These are phyloP conservation scores for Vinca minor DNA, from an alignment of 257 asterid species.

Conservation along the genomic window DNA sequence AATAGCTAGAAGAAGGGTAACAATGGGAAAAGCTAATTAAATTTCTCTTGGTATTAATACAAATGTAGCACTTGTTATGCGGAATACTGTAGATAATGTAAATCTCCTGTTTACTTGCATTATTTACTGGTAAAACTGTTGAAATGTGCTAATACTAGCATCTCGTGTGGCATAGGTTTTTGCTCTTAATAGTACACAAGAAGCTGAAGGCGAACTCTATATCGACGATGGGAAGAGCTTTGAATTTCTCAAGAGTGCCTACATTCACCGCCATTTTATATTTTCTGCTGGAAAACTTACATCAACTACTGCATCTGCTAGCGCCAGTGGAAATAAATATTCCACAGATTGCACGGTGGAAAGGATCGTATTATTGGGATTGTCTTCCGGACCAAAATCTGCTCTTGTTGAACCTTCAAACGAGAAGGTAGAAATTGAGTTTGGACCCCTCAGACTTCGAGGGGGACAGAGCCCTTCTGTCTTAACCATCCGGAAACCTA, in stretches of 20 bases:
- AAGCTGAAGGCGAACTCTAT: constrained; percentile 90
- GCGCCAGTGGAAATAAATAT: constrained; percentile 25
- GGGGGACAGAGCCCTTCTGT: constrained; percentile 32
- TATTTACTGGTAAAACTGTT: background rate
- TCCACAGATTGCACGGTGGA: constrained; percentile 49
- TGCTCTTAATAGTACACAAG: constrained; percentile 73
- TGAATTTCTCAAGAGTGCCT: constrained; percentile 57
- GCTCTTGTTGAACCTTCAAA: constrained; percentile 58
- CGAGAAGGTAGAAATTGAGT: constrained; percentile 41
- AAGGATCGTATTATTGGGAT: constrained; percentile 65
- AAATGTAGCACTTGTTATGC: background rate
- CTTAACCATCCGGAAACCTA: constrained; percentile 75
- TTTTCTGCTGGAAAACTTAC: constrained; percentile 52
- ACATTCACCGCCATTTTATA: constrained; percentile 62
- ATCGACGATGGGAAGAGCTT: constrained; percentile 93
- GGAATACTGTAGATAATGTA: too few relatives aligned
- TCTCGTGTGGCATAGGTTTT: constrained; percentile 47
- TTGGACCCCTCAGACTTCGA: constrained; percentile 55
- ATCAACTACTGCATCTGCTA: constrained; percentile 34
- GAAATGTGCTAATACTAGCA: background rate
- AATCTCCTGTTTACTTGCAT: background rate
- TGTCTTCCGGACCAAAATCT: constrained; percentile 40
- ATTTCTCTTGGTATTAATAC: background rate
- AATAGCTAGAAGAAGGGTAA: too few relatives aligned
- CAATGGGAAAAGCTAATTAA: too few relatives aligned